phyloP scores from a whole-genome alignment of 805 yeast genomes.

The Tetrapisispora namnaoensis region DNA sequence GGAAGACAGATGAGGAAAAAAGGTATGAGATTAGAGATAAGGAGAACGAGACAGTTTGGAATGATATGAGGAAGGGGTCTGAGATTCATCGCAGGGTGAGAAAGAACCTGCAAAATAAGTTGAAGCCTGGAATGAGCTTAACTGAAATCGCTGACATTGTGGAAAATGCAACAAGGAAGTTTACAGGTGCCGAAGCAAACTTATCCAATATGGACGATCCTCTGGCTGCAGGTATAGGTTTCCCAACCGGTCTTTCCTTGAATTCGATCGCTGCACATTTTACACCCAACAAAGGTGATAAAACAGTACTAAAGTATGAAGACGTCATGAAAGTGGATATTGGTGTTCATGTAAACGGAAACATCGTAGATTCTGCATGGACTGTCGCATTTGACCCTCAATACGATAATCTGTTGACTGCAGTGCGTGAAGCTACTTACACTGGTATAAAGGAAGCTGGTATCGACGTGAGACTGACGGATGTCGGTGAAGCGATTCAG shows the following conservation, averaged over 20 bases:
- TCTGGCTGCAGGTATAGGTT: constrained; percentile 76
- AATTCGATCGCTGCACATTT: constrained; percentile 97
- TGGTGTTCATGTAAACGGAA: constrained; percentile 94
- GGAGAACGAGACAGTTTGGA: constrained; percentile 52
- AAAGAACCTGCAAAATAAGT: constrained; percentile 57
- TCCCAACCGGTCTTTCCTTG: constrained; percentile 94
- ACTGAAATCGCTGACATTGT: constrained; percentile 82
- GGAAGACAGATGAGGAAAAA: constrained; percentile 81
- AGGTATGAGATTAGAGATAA: constrained; percentile 55
- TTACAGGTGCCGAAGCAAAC: constrained; percentile 49
- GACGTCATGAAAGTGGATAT: constrained; percentile 96
- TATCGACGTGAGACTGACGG: constrained; percentile 88
- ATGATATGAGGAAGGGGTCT: constrained; percentile 90
- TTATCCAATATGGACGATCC: constrained; percentile 36
- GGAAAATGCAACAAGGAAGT: constrained; percentile 73
- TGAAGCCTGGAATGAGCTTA: constrained; percentile 89
- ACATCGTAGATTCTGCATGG: constrained; percentile 90
- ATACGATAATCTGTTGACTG: constrained; percentile 69
- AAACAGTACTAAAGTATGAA: constrained; percentile 64
- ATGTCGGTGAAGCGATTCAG: constrained; percentile 91
- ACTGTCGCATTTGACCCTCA: constrained; percentile 79
- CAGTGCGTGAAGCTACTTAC: constrained; percentile 88
- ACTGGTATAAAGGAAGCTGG: constrained; percentile 92
- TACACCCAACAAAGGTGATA: constrained; percentile 94
- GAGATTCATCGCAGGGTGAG: constrained; percentile 92